A percentile compares a stretch with the other conserved stretches of the same genome.
Conservation (phyloP, 139 green algal genomes). For the Asterochloris sp. region DNA sequence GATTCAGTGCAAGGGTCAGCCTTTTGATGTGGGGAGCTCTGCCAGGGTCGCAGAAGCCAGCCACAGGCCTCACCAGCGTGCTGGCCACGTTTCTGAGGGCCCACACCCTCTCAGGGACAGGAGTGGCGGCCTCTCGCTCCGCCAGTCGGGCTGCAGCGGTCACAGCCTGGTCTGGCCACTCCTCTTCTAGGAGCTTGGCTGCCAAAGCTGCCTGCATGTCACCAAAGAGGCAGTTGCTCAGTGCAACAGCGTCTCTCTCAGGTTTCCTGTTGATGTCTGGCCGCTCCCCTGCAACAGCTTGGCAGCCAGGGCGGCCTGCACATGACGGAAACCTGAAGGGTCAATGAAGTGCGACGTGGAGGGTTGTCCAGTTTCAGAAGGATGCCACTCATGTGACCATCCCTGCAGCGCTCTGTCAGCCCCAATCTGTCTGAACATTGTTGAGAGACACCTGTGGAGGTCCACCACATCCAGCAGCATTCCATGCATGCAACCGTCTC, state of each 20-base stretch:
- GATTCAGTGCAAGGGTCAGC: neutral
- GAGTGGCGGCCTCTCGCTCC: conserved; percentile 43
- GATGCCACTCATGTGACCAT: too few species aligned
- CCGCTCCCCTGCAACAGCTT: conserved; percentile 52
- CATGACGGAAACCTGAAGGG: neutral
- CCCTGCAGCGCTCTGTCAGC: too few species aligned
- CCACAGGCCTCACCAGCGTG: neutral
- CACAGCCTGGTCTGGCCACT: conserved; percentile 45
- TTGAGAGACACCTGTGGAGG: too few species aligned
- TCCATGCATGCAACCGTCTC: too few species aligned
- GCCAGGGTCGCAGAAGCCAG: neutral
- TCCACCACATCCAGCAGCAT: too few species aligned
- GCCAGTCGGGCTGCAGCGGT: conserved; percentile 25
- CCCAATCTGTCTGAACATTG: too few species aligned
- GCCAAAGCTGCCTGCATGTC: conserved; percentile 27
- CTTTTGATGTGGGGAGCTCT: neutral
- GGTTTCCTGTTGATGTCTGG: conserved; percentile 32
- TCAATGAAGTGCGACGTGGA: neutral
- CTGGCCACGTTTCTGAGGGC: conserved; percentile 53
- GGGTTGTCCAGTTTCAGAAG: too few species aligned
- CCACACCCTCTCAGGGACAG: conserved; percentile 51
- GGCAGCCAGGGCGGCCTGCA: conserved; percentile 24
- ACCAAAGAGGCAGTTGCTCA: neutral
- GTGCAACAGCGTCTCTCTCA: too few species aligned
- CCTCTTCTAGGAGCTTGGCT: conserved; percentile 49